Base-by-base conservation (phyloP, 202 grass and related monocot species). In the Setaria viridis region DNA sequence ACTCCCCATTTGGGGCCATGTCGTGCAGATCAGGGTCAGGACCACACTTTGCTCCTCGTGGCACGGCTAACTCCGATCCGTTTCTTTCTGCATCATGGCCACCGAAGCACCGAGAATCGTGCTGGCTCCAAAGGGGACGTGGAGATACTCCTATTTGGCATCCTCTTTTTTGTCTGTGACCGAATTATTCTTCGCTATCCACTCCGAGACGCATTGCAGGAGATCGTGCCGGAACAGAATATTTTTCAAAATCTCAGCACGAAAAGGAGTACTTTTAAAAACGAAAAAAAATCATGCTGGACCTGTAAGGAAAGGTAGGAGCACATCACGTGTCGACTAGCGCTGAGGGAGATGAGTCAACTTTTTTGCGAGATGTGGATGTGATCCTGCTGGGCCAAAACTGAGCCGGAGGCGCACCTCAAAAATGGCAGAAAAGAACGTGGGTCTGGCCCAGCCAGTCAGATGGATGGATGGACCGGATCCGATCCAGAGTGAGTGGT, bases 381-480 rank as follows among this genome's bases (percentile, higher is more conserved):
- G 68, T 57, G 67, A 82, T 47, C 67, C 49, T 76, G 53, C 74
- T 70, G 62, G 51, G 6, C 75, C 67, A 79, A 75, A 79, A 46
- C 34, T 33, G 32, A 62, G 11, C 39, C 50, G 34, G 10, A 48
- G 3, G 20, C 7, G 42, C 43, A 50, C 10, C 53, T 49, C 48
- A 79, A 21, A 80, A 83, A 86, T 62, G 48, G 79, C 1, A 62
- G 49, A 21, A 32, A 42, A 17, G 66, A 69, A 75, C 82, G 80
- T 87, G 74, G 29, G 11, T 35, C 79, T 56, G 73, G 64, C 46
- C 45, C 82, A 71, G 57, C 51, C 79, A 0, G 13, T 51, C 51
- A 45, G 76, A 72, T 43, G 29, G 74, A 64, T 53, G 29, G 74
- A 88, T 74, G 67, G 86, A 47, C 54, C 43, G 35, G 81, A 85